phyloP scores from a whole-genome alignment of 129 eudicot genomes.

The Centrapalus pauciflorus region DNA sequence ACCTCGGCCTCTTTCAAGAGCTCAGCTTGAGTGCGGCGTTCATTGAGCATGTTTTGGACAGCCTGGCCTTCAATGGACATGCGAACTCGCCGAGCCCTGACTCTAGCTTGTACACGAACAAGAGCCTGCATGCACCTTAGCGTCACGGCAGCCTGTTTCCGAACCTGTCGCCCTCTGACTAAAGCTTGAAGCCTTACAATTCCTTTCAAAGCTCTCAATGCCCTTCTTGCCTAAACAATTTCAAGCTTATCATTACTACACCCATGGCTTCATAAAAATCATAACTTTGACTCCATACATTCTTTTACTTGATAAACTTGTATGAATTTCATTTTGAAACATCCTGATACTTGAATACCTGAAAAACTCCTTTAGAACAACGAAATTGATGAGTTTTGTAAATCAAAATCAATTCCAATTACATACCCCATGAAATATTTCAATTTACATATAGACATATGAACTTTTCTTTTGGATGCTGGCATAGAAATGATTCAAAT shows the following conservation, averaged over 20 bases:
- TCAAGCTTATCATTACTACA: background rate
- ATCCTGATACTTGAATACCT: too few species aligned
- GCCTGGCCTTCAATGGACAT: constrained; percentile 98
- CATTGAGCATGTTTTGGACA: constrained; percentile 73
- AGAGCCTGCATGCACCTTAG: constrained; percentile 97
- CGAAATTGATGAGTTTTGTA: too few species aligned
- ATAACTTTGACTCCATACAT: too few species aligned
- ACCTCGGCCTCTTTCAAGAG: constrained; percentile 87
- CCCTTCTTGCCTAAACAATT: constrained; percentile 74
- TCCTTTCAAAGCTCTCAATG: constrained; percentile 85
- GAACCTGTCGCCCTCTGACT: constrained; percentile 86
- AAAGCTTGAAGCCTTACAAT: constrained; percentile 95
- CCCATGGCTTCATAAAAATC: too few species aligned
- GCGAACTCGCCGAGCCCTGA: constrained; percentile 92
- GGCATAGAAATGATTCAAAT: too few species aligned
- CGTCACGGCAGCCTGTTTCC: constrained; percentile 97
- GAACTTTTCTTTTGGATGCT: too few species aligned
- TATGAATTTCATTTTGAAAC: too few species aligned
- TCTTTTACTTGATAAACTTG: too few species aligned
- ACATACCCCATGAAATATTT: too few species aligned
- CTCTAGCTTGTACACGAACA: constrained; percentile 95
- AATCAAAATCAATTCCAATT: too few species aligned
- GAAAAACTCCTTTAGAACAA: too few species aligned
- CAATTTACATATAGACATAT: too few species aligned
- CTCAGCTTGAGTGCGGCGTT: constrained; percentile 57